Evolutionary conservation across 306 rosid genomes (phyloP).

Genomic region (Cercis canadensis): DNA sequence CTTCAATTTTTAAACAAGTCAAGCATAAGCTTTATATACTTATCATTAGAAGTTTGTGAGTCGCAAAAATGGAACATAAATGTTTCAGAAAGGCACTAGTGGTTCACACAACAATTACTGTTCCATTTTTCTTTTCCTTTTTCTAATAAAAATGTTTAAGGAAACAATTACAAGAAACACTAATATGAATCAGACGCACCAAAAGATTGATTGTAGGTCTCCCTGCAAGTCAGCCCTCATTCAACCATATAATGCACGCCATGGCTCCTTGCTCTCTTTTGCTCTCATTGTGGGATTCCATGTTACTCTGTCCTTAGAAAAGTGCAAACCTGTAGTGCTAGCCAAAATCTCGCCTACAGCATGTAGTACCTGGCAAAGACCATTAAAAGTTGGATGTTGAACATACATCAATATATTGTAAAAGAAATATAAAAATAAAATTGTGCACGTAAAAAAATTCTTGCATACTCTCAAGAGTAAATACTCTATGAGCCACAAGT

Average conservation of each 20-base stretch:
- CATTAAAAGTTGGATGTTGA: slow-evolving; percentile 25
- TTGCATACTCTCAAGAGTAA: too few relatives aligned
- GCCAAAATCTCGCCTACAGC: slow-evolving; percentile 70
- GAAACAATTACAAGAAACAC: slow-evolving; percentile 3
- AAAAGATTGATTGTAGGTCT: not conserved
- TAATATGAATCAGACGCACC: slow-evolving; percentile 1
- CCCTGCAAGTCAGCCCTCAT: slow-evolving; percentile 2
- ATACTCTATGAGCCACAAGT: too few relatives aligned
- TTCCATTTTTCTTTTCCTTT: too few relatives aligned
- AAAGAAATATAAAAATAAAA: too few relatives aligned
- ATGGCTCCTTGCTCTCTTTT: slow-evolving; percentile 65
- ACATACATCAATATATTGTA: not conserved
- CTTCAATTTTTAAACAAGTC: too few relatives aligned
- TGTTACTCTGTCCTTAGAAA: slow-evolving; percentile 56
- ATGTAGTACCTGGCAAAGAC: slow-evolving; percentile 51
- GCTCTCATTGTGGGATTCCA: slow-evolving; percentile 66
- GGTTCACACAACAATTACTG: too few relatives aligned
- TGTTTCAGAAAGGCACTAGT: too few relatives aligned
- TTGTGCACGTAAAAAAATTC: too few relatives aligned
- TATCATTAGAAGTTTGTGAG: too few relatives aligned
- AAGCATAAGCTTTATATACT: too few relatives aligned
- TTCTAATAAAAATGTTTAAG: not conserved
- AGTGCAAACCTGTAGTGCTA: slow-evolving; percentile 52
- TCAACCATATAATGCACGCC: slow-evolving; percentile 89
- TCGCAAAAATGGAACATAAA: too few relatives aligned